phyloP scores from a whole-genome alignment of 2,329 filamentous ascomycete genomes.

The Sporothrix inflata region DNA sequence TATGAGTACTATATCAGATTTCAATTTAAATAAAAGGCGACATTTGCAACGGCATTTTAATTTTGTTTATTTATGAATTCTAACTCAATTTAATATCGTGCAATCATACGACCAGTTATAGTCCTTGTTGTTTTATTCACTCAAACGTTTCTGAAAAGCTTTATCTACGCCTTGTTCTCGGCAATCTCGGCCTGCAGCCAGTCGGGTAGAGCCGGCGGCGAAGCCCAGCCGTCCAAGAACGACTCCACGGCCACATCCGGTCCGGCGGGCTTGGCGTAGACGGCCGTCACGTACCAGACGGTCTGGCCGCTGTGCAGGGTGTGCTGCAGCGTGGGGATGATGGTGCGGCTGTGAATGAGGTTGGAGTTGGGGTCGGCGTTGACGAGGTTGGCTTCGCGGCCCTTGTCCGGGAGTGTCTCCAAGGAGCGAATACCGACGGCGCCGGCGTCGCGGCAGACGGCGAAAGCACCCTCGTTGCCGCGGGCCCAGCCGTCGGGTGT shows the following conservation, averaged over 20 bases:
- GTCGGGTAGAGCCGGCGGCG: slow-evolving; percentile 58
- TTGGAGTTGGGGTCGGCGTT: slow-evolving; percentile 81
- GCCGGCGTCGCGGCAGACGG: slow-evolving; percentile 59
- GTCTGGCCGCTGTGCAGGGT: slow-evolving; percentile 61
- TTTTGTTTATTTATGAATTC: not conserved
- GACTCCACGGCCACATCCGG: slow-evolving; percentile 54
- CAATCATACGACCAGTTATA: not conserved
- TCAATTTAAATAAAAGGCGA: no score
- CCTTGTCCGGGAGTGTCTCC: slow-evolving; percentile 40
- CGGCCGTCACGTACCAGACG: slow-evolving; percentile 69
- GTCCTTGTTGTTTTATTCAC: not conserved
- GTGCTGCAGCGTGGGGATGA: slow-evolving; percentile 70
- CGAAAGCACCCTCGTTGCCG: slow-evolving; percentile 59
- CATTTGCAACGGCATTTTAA: not conserved
- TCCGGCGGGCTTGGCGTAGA: slow-evolving; percentile 69
- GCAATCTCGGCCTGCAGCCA: slow-evolving; percentile 62
- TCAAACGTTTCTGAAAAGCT: no score
- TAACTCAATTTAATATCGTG: not conserved
- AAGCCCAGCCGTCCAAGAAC: slow-evolving; percentile 65
- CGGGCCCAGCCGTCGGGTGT: slow-evolving; percentile 54
- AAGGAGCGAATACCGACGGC: slow-evolving; percentile 61
- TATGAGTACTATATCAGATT: no score
- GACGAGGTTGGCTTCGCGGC: slow-evolving; percentile 64
- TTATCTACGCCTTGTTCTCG: not conserved
- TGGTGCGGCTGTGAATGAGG: slow-evolving; percentile 70